Conservation (phyloP, 148 eudicot species). For the Hydrangea macrophylla region DNA sequence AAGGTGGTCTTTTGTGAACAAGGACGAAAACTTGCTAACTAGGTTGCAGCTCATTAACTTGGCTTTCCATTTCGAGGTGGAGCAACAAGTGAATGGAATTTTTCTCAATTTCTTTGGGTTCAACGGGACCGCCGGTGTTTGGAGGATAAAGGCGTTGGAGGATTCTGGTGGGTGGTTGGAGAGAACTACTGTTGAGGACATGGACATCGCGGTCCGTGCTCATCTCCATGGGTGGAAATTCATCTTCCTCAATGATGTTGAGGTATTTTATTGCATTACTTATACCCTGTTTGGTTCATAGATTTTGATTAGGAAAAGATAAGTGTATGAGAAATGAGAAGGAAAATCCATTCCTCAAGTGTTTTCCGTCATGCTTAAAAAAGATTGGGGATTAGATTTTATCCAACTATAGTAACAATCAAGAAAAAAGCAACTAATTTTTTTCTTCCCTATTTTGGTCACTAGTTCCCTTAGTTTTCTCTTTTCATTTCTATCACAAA, state of each 20-base stretch:
- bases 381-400: too few relatives aligned
- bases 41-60: conserved; percentile 85
- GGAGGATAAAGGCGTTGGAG: conserved; percentile 95
- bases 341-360: too few relatives aligned
- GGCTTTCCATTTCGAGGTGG: conserved; percentile 96
- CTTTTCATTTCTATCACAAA: too few relatives aligned
- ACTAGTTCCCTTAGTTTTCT: too few relatives aligned
- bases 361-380: too few relatives aligned
- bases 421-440: too few relatives aligned
- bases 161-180: conserved; percentile 99
- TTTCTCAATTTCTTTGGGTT: conserved; percentile 93
- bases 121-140: conserved; percentile 97
- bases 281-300: background rate
- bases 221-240: conserved; percentile 98
- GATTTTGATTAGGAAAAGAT: background rate
- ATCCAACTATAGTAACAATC: too few relatives aligned
- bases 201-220: conserved; percentile 99
- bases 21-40: conserved; percentile 88
- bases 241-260: conserved; percentile 91
- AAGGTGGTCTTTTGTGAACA: conserved; percentile 97
- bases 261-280: conserved; percentile 45
- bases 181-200: conserved; percentile 98
- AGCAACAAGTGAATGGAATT: conserved; percentile 96
- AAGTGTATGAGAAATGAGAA: background rate
- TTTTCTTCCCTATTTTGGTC: background rate